Evolutionary conservation across 2,329 filamentous ascomycete species (phyloP), one percentile per base, ranked within the genome.

Genomic region (Alternaria solani): DNA sequence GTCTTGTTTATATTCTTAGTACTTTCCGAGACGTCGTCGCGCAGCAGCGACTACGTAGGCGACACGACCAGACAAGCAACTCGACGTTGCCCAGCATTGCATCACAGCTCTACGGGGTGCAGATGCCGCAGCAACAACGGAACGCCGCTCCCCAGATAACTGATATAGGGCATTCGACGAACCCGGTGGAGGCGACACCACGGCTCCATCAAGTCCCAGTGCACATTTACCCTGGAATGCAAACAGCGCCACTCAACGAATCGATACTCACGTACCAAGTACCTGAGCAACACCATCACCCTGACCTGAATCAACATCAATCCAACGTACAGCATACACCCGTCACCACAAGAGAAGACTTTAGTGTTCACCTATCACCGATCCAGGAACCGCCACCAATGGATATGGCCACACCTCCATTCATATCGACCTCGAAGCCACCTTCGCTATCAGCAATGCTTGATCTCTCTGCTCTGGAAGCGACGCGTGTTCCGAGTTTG

Each of bases 1-100:
- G 77, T 2, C 67, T 79, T 12, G 69, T 78, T 7, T 77, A 78
- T 51, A 79, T 81, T 16, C 65, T 81, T 7, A 71, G 65, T 48
- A 65, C 76, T 0, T 80, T 80, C 63, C 71, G 75, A 30, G 78
- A 80, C 23, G 79, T 79, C 6, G 76, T 81, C 2, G 34, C 58
- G 1, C 65, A 74, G 25, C 75, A 80, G 55, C 65, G 71, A 8
- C 56, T 69, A 30, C 66, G 72, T 7, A 62, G 72, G 9, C 74
- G 68, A 54, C 71, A 75, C 36, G 70, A 42, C 11, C 69, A 69
- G 26, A 41, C 62, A 11, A 70, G 71, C 32, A 65, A 68, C 36
- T 62, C 59, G 2, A 71, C 60, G 9, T 59, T 78, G 1, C 72
- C 74, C 3, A 76, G 74, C 48, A 77, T 78, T 52, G 75, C 70